Conservation (phyloP, 2,329 filamentous ascomycete species). For the Fusarium pseudograminearum region DNA sequence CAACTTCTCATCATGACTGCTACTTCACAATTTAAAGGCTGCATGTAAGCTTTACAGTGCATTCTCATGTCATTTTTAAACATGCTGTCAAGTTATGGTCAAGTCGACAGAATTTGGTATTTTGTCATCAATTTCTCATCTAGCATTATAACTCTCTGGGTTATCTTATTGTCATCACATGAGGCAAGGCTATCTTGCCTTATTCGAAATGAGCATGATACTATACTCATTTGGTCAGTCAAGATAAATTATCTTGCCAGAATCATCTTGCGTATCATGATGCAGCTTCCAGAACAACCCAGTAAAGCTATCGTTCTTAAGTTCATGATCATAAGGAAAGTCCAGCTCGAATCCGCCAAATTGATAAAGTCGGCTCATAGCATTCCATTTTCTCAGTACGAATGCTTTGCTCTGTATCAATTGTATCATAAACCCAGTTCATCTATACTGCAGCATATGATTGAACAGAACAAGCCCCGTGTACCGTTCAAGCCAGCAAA, state of each 20-base stretch:
- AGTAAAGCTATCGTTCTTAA: background rate
- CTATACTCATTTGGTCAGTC: background rate
- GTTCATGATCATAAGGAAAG: background rate
- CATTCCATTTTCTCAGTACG: background rate
- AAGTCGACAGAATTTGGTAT: background rate
- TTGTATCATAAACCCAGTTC: conserved; percentile 14
- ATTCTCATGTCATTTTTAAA: background rate
- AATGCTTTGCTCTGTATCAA: conserved; percentile 3
- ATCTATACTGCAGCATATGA: conserved; percentile 4
- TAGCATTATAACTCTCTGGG: background rate
- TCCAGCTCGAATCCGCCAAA: background rate
- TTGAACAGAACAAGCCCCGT: conserved; percentile 10
- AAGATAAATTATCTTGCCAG: background rate
- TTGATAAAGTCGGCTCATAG: background rate
- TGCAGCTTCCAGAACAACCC: background rate
- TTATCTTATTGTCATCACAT: background rate
- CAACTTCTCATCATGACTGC: conserved; percentile 18
- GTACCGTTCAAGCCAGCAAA: conserved; percentile 11
- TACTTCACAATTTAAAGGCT: background rate
- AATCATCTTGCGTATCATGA: background rate
- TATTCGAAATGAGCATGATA: background rate
- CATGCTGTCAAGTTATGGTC: background rate
- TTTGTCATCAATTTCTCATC: background rate
- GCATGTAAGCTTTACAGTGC: background rate
- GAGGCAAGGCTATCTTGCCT: background rate